A percentile compares a stretch with the other conserved stretches of the same genome.
phyloP scores from a whole-genome alignment of 768 basidiomycete species.

The Coprinopsis cinerea region DNA sequence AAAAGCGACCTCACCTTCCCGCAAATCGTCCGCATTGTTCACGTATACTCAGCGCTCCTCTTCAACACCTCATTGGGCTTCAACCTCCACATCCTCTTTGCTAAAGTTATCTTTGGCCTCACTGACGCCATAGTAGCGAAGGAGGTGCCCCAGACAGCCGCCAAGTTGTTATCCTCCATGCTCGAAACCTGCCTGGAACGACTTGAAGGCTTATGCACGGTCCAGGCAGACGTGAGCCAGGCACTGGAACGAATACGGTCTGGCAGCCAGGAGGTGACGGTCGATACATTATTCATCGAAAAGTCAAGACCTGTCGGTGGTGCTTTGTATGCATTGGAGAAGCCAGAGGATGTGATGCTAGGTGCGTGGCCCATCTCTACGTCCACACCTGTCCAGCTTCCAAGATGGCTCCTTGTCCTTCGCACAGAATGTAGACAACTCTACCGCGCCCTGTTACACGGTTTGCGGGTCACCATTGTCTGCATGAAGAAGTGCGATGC shows the following conservation, averaged over 20 bases:
- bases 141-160: conserved; percentile 62
- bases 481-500: conserved; percentile 78
- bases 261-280: conserved; percentile 28
- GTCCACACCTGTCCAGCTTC: no score
- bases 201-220: conserved; percentile 69
- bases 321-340: conserved; percentile 73
- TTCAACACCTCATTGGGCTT: conserved; percentile 82
- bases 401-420: conserved; percentile 2
- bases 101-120: conserved; percentile 88
- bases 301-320: conserved; percentile 78
- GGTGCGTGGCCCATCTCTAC: conserved; percentile 39
- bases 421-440: conserved; percentile 74
- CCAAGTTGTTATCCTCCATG: conserved; percentile 64
- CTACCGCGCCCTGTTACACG: conserved; percentile 84
- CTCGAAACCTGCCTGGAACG: conserved; percentile 82
- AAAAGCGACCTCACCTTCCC: conserved; percentile 71
- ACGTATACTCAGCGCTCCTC: conserved; percentile 80
- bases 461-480: conserved; percentile 73
- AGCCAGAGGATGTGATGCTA: conserved; percentile 73
- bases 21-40: conserved; percentile 74
- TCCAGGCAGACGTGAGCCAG: conserved; percentile 49
- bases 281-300: conserved; percentile 71
- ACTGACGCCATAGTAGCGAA: conserved; percentile 78
- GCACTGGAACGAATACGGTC: conserved; percentile 46
- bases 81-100: conserved; percentile 82